Evolutionary conservation across 208 protist species (phyloP).

Genomic region (Leishmania tropica): DNA sequence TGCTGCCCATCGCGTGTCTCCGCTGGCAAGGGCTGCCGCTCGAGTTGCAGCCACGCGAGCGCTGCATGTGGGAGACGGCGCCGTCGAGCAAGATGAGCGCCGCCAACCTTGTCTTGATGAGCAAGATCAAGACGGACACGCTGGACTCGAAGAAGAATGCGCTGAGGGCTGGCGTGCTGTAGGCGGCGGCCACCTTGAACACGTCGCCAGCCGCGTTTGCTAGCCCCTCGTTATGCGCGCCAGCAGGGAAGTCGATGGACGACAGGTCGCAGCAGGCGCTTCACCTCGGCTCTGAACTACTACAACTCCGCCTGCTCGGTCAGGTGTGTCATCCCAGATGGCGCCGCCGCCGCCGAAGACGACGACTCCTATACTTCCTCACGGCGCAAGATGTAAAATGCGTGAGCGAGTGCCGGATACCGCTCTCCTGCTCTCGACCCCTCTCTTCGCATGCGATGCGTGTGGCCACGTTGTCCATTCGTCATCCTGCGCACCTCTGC

Average conservation of each 20-base stretch:
- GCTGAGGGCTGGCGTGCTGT: not conserved
- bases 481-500: too few species aligned
- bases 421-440: not conserved
- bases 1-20: slow-evolving; percentile 14
- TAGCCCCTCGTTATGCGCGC: not conserved
- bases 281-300: not conserved
- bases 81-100: not conserved
- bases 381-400: not conserved
- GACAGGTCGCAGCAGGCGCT: not conserved
- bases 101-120: not conserved
- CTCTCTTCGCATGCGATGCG: not conserved
- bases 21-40: slow-evolving; percentile 10
- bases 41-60: slow-evolving; percentile 20
- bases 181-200: not conserved
- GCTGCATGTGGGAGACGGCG: slow-evolving; percentile 26
- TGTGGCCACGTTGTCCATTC: not conserved
- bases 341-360: not conserved
- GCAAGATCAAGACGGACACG: slow-evolving; percentile 8
- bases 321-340: not conserved
- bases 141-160: not conserved
- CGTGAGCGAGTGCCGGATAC: not conserved
- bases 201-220: not conserved
- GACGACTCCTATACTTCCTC: not conserved
- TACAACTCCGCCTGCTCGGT: not conserved
- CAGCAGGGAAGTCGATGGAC: not conserved